Evolutionary conservation across 1,284 basidiomycete genomes (phyloP), one percentile per base, ranked within the genome.

Genomic region (Trametes versicolor): DNA sequence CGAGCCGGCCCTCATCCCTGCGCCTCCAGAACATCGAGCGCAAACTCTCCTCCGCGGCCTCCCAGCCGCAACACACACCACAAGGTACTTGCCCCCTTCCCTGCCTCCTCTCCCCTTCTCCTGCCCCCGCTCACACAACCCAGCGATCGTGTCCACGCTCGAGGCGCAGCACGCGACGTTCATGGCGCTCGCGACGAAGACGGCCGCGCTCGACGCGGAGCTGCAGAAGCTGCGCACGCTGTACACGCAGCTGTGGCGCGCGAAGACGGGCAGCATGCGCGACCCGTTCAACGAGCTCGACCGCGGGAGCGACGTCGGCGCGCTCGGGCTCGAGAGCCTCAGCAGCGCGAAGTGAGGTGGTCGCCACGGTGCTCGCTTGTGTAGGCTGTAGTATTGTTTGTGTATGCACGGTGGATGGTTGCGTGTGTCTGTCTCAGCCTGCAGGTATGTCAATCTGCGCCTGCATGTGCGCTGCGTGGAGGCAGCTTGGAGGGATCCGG

Each of bases 131-230:
- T 17, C n/a, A 4, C 41, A 39, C 6, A 6, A 23, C 7, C 50
- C 54, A 93, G 92, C 84, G 49, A 90, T 94, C 63, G 80, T 89
- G 7, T 82, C 90, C 2, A 91, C 91, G 10, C 79, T 94, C 25
- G 90, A 92, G 75, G 88, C 89, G 4, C 91, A 93, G 76, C 87
- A 94, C 69, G 80, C 84, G 7, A 89, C 87, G 2, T 93, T 92
- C 76, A 82, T 93, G 27, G 82, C 89, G 4, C 84, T 93, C 36
- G 92, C 92, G 6, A 85, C 82, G 68, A 91, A 88, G 76, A 89
- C 89, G 1, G 91, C 92, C 15, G 80, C 85, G 1, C 76, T 92
- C 7, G 88, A 93, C 64, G 82, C 83, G 1, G 90, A 92, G 69
- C 74, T 94, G 43, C 88, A 92, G 73, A 89, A 88, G 76, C 83